phyloP scores from a whole-genome alignment of 2,329 filamentous ascomycete species.

The Tothia fuscella region DNA sequence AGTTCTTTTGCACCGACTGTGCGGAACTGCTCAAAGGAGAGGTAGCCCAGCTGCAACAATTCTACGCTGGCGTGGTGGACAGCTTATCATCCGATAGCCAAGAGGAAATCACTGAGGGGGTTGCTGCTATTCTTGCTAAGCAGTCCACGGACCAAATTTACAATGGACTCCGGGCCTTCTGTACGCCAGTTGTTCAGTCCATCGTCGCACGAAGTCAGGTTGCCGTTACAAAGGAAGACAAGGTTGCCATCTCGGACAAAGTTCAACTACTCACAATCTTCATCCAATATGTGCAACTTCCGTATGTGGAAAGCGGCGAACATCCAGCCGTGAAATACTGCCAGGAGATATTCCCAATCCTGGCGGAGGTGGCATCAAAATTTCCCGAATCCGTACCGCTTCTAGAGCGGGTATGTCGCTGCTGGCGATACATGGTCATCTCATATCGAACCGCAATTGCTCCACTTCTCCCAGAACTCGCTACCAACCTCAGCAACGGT shows the following conservation, averaged over 20 bases:
- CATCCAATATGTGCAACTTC: slow-evolving; percentile 63
- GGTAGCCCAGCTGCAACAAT: slow-evolving; percentile 75
- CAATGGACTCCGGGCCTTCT: slow-evolving; percentile 78
- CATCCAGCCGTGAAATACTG: slow-evolving; percentile 95
- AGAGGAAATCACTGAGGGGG: slow-evolving; percentile 92
- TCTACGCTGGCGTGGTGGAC: slow-evolving; percentile 84
- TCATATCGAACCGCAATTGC: slow-evolving; percentile 85
- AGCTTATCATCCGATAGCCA: slow-evolving; percentile 76
- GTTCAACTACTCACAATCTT: slow-evolving; percentile 88
- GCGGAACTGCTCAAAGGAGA: slow-evolving; percentile 73
- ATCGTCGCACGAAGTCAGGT: slow-evolving; percentile 79
- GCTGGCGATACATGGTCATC: slow-evolving; percentile 94
- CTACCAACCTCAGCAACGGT: slow-evolving; percentile 74
- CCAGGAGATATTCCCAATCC: slow-evolving; percentile 80
- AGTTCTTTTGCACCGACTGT: slow-evolving; percentile 95
- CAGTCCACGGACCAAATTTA: slow-evolving; percentile 74
- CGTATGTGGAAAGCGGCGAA: slow-evolving; percentile 60
- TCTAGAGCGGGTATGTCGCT: slow-evolving; percentile 84
- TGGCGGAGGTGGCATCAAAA: slow-evolving; percentile 75
- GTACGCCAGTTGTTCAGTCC: slow-evolving; percentile 75
- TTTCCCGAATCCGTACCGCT: slow-evolving; percentile 81
- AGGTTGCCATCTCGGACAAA: slow-evolving; percentile 82
- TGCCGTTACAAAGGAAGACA: slow-evolving; percentile 70
- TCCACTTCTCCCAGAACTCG: slow-evolving; percentile 72
- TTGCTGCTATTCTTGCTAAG: slow-evolving; percentile 79